Evolutionary conservation across 768 basidiomycete genomes (phyloP), one percentile per base, ranked within the genome.

Genomic region (Pisolithus tinctorius): DNA sequence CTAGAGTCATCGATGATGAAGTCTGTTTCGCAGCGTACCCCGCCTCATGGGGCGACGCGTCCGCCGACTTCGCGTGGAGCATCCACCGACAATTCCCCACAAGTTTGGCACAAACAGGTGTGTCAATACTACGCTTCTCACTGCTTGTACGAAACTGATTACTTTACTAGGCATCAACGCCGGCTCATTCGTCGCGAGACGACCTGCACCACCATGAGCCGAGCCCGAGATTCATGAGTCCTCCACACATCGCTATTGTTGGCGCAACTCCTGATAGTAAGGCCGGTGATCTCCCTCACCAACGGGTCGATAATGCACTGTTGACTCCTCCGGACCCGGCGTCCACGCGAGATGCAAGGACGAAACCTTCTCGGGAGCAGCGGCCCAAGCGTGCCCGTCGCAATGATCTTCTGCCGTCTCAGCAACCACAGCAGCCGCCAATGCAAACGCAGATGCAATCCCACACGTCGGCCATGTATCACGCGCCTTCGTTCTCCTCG

Each of bases 241-340:
- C 56, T 25, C 66, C 66, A 4, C 66, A 69, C 45, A 67, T 67
- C 16, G 58, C 66, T 25, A 56, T 67, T 17, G 62, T 67, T 10
- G 63, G 60, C 26, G 63, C 66, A 45, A 69, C 66, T 20, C 66
- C 66, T 4, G 20, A 58, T 17, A 39, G 57, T 13, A 36, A 49
- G 14, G 20, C 45, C 25, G 53, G 50, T 20, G 58, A 69, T 8
- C 48, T 67, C n/a, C 65, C 66, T 9, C 54, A 48, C 9, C 44
- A 58, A 34, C 34, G 34, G 34, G 50, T 67, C 36, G 56, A 67
- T 50, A 52, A 58, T 48, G 37, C 47, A 26, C 43, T 69, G 1
- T 63, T 67, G 39, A 62, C 50, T 0, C 66, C 65, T 20, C 50
- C 65, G 14, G 57, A 66, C 55, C 58, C 66, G 27, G 55, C 65